Conservation (phyloP, 164 flowering plant species). For the Pachysandra terminalis region DNA sequence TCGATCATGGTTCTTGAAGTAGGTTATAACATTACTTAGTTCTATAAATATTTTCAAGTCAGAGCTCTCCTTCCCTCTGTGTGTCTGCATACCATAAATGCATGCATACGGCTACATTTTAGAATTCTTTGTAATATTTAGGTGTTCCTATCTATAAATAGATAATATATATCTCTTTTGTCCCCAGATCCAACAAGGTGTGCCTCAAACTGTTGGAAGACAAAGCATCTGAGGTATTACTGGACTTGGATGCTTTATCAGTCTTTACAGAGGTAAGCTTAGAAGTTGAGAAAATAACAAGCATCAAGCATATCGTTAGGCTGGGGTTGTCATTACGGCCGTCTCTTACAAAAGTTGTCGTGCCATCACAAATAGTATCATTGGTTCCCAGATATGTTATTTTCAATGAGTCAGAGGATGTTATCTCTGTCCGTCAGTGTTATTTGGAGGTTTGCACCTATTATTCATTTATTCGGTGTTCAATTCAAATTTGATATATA, state of each 20-base stretch:
- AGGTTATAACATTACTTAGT: constrained; percentile 22
- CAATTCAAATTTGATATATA: background rate
- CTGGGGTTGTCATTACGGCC: constrained; percentile 75
- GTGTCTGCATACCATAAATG: background rate
- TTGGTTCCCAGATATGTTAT: constrained; percentile 71
- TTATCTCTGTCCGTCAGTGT: constrained; percentile 67
- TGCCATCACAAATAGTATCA: constrained; percentile 60
- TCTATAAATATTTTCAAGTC: background rate
- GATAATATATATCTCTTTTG: constrained; percentile 10
- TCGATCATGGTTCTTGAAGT: constrained; percentile 83
- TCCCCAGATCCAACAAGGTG: constrained; percentile 63
- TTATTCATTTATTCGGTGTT: background rate
- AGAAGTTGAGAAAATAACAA: constrained; percentile 37
- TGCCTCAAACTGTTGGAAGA: constrained; percentile 47
- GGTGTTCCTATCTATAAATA: background rate
- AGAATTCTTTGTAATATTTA: background rate
- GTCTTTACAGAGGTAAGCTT: constrained; percentile 76
- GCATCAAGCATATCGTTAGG: constrained; percentile 38
- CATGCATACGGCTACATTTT: background rate
- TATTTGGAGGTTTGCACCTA: constrained; percentile 55
- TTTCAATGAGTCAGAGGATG: constrained; percentile 61
- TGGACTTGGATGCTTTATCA: constrained; percentile 80
- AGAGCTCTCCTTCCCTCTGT: background rate
- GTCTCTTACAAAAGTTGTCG: constrained; percentile 25
- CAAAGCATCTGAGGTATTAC: constrained; percentile 36